A percentile compares a stretch with the other conserved stretches of the same genome.
Conservation (phyloP, 306 rosid species). For the Chamaecrista fasciculata region DNA sequence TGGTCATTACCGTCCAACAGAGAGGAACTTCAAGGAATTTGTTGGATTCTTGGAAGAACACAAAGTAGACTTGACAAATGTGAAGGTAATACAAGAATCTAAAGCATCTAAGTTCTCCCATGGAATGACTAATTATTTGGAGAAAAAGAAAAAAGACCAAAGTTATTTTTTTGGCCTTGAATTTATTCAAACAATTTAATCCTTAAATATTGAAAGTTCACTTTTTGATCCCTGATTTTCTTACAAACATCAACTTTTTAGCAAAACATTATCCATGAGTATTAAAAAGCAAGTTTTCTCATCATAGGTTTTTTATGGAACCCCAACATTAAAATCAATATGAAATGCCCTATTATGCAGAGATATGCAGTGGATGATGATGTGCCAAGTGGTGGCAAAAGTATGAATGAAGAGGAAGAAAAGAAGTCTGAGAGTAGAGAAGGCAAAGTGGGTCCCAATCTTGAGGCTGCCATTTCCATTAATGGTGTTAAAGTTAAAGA, state of each 20-base stretch:
- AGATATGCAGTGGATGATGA: conserved; percentile 68
- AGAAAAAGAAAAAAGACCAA: no score
- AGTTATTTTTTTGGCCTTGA: no score
- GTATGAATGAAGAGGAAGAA: not conserved
- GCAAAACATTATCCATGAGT: no score
- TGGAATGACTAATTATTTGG: no score
- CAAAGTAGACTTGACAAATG: conserved; percentile 65
- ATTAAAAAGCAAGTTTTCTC: no score
- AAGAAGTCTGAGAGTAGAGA: not conserved
- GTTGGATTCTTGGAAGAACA: conserved; percentile 62
- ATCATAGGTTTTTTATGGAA: no score
- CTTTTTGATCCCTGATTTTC: no score
- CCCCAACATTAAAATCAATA: not conserved
- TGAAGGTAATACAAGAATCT: conserved; percentile 49
- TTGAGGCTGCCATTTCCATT: conserved; percentile 17
- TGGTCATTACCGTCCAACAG: conserved; percentile 82
- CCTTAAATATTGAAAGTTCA: no score
- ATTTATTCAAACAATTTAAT: no score
- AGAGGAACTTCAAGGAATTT: conserved; percentile 63
- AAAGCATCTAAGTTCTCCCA: not conserved
- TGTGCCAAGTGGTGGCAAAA: conserved; percentile 45
- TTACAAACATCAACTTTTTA: no score
- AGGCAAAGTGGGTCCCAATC: conserved; percentile 9
- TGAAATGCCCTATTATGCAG: conserved; percentile 38
- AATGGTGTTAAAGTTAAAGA: conserved; percentile 14